Evolutionary conservation across 2,329 filamentous ascomycete genomes (phyloP).

Genomic region (Aspergillus clavatus): DNA sequence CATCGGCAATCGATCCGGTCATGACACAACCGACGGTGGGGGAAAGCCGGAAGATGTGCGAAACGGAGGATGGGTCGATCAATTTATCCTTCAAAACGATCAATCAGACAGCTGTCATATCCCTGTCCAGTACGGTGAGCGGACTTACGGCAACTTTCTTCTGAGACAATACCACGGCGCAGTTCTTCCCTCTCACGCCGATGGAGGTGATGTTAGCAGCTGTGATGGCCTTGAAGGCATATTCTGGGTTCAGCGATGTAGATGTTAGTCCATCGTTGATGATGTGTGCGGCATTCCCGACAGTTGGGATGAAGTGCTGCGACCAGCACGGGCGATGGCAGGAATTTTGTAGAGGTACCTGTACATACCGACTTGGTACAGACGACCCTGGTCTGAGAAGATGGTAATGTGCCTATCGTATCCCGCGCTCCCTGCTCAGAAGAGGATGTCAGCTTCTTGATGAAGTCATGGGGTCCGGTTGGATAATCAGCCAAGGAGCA

Average conservation of each 20-base stretch:
- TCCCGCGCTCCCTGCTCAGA: slow-evolving; percentile 66
- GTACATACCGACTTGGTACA: slow-evolving; percentile 92
- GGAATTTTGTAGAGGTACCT: slow-evolving; percentile 1
- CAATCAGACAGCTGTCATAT: slow-evolving; percentile 10
- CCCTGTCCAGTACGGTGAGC: slow-evolving; percentile 3
- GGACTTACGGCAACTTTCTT: slow-evolving; percentile 94
- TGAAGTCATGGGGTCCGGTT: slow-evolving; percentile 25
- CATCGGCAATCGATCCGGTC: slow-evolving; percentile 97
- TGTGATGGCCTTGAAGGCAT: slow-evolving; percentile 99
- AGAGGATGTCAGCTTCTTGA: slow-evolving; percentile 24
- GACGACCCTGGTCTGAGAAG: slow-evolving; percentile 95
- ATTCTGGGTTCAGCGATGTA: slow-evolving; percentile 59
- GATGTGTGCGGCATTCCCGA: slow-evolving; percentile 4
- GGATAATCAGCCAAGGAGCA: slow-evolving; percentile 13
- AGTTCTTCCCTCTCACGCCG: slow-evolving; percentile 92
- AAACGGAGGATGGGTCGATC: slow-evolving; percentile 94
- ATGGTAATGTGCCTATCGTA: slow-evolving; percentile 99
- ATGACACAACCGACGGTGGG: slow-evolving; percentile 96
- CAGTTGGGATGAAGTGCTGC: slow-evolving; percentile 3
- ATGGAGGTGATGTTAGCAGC: slow-evolving; percentile 98
- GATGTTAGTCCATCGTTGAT: slow-evolving; percentile 26
- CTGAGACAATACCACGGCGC: slow-evolving; percentile 93
- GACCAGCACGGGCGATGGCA: slow-evolving; percentile 13
- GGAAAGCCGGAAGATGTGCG: slow-evolving; percentile 95
- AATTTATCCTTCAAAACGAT: slow-evolving; percentile 74